Evolutionary conservation across 805 yeast genomes (phyloP).

Genomic region (Hanseniaspora meyeri): DNA sequence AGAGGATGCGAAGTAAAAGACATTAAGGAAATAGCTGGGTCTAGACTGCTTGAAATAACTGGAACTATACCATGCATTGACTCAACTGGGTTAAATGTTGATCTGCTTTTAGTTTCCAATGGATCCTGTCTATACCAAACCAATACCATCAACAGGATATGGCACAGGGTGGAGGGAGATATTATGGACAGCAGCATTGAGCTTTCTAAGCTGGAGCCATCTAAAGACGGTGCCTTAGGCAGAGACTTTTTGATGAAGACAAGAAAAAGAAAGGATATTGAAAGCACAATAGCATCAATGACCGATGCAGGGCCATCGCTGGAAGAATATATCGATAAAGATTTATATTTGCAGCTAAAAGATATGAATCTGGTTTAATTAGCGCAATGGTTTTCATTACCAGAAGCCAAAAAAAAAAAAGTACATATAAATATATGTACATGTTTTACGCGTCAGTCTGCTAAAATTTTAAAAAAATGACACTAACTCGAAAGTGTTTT

Average conservation of each 20-base stretch:
- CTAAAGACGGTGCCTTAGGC: constrained; percentile 55
- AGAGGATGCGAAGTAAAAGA: constrained; percentile 49
- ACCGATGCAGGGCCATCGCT: constrained; percentile 35
- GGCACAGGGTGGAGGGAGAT: constrained; percentile 82
- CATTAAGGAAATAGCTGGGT: constrained; percentile 52
- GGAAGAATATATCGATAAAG: constrained; percentile 53
- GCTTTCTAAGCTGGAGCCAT: constrained; percentile 65
- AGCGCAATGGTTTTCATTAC: background rate
- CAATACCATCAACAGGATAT: constrained; percentile 42
- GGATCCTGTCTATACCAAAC: constrained; percentile 66
- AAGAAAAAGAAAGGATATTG: constrained; percentile 79
- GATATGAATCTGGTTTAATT: background rate
- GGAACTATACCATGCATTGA: constrained; percentile 81
- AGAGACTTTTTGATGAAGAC: constrained; percentile 85
- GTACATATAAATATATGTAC: too few relatives aligned
- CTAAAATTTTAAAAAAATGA: too few relatives aligned
- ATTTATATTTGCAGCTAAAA: constrained; percentile 39
- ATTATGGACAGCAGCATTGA: constrained; percentile 59
- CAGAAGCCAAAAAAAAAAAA: background rate
- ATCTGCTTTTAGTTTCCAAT: constrained; percentile 59
- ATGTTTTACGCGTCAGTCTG: background rate
- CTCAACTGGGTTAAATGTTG: constrained; percentile 80
- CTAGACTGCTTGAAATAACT: constrained; percentile 48
- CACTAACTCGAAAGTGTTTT: background rate
- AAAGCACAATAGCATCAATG: constrained; percentile 30